These are phyloP conservation scores for Fusarium annulatum DNA, from an alignment of 2,329 filamentous ascomycete species.

Conservation along the genomic window DNA sequence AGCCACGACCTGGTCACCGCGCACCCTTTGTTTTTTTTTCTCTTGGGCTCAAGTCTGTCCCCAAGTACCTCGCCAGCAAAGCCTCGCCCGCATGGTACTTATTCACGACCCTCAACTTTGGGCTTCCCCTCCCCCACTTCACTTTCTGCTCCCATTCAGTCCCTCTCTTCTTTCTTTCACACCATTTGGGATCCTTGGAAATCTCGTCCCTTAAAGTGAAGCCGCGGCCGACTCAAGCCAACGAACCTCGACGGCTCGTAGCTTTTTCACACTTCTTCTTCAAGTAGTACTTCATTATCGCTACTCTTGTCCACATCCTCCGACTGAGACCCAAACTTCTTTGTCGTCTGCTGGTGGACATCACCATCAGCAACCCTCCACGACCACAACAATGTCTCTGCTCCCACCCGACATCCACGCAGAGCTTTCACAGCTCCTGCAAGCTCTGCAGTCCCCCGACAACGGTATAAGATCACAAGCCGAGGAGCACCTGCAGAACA, in stretches of 20 bases:
- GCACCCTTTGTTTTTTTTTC: conserved; percentile 39
- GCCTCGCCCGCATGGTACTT: conserved; percentile 12
- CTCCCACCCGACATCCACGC: conserved; percentile 85
- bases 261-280: conserved; percentile 20
- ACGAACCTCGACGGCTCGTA: conserved; percentile 35
- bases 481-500: conserved; percentile 89
- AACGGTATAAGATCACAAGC: conserved; percentile 86
- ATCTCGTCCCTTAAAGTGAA: conserved; percentile 36
- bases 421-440: conserved; percentile 86
- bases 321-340: conserved; percentile 26
- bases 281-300: background rate
- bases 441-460: conserved; percentile 89
- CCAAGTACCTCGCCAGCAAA: conserved; percentile 25
- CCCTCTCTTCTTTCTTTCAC: conserved; percentile 43
- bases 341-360: conserved; percentile 46
- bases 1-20: conserved; percentile 26
- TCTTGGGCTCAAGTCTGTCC: conserved; percentile 22
- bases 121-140: conserved; percentile 45
- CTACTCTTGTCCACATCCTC: conserved; percentile 7
- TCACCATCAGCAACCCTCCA: conserved; percentile 43
- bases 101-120: conserved; percentile 25
- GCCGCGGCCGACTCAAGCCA: conserved; percentile 31
- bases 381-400: conserved; percentile 75
- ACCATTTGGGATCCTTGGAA: conserved; percentile 41
- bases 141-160: conserved; percentile 38